Evolutionary conservation across 306 rosid species (phyloP), one percentile per base, ranked within the genome.

Genomic region (Parietaria judaica): DNA sequence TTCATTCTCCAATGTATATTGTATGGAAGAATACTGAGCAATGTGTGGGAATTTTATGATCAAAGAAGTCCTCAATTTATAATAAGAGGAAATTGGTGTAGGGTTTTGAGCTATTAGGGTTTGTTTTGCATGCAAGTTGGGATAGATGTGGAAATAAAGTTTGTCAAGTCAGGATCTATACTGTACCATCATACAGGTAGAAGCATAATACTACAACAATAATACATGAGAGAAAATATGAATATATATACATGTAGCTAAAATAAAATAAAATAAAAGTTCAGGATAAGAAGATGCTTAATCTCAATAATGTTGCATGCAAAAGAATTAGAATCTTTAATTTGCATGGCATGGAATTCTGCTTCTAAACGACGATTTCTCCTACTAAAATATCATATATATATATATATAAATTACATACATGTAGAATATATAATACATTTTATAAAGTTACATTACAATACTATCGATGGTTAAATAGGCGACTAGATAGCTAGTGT

Each of bases 271-370:
- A 23, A 23, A n/a, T n/a, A 49, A 59, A 58, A 57, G 31, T 46
- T 59, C 8, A 50, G 62, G 79, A 80, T 79, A 74, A 72, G 68
- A 84, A 87, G 82, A 87, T 87, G 88, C 95, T 72, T 77, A 79
- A 44, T 64, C 66, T 77, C 86, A 81, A 84, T 78, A 83, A 77
- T 84, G 68, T 55, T 58, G 60, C 77, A 61, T 60, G 62, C 66
- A 66, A 67, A 73, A 77, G 87, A 83, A 81, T 81, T 76, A 71
- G 95, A 81, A 79, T 86, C 80, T 52, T 38, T 10, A 36, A 36
- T 66, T 70, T 62, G 48, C 67, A 41, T 64, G 52, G 64, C 52
- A 8, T 41, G 58, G 51, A 56, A 54, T 67, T 74, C 61, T 63
- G 57, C 67, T 74, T 63, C 36, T 66, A 63, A 11, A 54, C 41